These are phyloP conservation scores for Nitzschia sp. DNA, from an alignment of 108 stramenopile genomes.

Conservation along the genomic window DNA sequence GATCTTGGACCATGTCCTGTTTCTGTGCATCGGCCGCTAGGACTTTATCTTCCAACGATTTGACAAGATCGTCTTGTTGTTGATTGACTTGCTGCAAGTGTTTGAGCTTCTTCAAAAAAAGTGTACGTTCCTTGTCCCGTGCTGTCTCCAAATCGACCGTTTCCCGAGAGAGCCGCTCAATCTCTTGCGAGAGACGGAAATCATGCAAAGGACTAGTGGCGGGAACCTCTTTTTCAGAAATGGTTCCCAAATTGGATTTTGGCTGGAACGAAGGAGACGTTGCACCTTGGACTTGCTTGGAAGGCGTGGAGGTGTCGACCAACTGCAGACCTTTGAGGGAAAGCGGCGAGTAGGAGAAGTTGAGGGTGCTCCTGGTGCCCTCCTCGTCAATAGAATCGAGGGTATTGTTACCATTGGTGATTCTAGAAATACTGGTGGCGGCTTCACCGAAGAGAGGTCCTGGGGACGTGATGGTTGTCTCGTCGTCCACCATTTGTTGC, in stretches of 20 bases:
- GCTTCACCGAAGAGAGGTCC: slow-evolving; percentile 12
- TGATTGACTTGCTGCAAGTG: slow-evolving; percentile 13
- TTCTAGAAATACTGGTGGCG: slow-evolving; percentile 33
- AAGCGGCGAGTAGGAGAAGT: slow-evolving; percentile 33
- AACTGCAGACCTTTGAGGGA: slow-evolving; percentile 29
- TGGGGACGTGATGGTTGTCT: slow-evolving; percentile 1
- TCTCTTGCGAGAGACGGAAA: not conserved
- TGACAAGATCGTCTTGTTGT: slow-evolving; percentile 14
- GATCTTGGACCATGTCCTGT: slow-evolving; percentile 1
- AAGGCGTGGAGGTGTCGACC: slow-evolving; percentile 14
- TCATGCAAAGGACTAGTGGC: not conserved
- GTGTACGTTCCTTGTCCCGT: not conserved
- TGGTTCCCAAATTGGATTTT: slow-evolving; percentile 19
- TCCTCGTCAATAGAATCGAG: slow-evolving; percentile 35
- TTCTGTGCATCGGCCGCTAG: slow-evolving; percentile 5
- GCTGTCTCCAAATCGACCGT: slow-evolving; percentile 1
- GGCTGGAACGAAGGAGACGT: not conserved
- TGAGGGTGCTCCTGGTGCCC: slow-evolving; percentile 25
- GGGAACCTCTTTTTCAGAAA: slow-evolving; percentile 13
- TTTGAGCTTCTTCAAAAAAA: slow-evolving; percentile 13
- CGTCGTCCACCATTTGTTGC: not conserved
- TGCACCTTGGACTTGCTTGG: not conserved
- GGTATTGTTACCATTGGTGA: slow-evolving; percentile 32
- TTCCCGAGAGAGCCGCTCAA: slow-evolving; percentile 5
- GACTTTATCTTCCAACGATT: slow-evolving; percentile 18